Evolutionary conservation across 2,329 filamentous ascomycete species (phyloP).

Genomic region (Seiridium unicorne): DNA sequence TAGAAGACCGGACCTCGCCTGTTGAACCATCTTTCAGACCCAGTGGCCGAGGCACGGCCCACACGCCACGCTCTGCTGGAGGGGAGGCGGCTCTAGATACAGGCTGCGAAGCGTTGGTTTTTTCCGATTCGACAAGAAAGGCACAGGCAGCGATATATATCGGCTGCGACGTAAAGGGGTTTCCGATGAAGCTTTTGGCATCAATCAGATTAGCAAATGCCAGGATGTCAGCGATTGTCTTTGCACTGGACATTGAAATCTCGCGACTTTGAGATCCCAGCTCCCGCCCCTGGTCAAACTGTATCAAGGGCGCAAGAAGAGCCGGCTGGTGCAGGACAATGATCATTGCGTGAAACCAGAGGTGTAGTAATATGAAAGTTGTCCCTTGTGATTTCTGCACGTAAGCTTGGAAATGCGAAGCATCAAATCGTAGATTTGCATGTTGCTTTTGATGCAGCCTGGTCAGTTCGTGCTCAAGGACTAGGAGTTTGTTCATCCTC

Average conservation of each 20-base stretch:
- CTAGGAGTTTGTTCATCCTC: constrained; percentile 66
- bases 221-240: constrained; percentile 86
- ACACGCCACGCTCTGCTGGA: constrained; percentile 23
- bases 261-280: constrained; percentile 79
- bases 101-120: constrained; percentile 65
- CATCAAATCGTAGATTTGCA: constrained; percentile 76
- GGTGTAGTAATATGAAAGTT: constrained; percentile 82
- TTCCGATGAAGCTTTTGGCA: constrained; percentile 81
- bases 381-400: constrained; percentile 78
- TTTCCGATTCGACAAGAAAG: constrained; percentile 75
- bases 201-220: constrained; percentile 85
- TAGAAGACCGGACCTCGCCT: constrained; percentile 38
- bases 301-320: constrained; percentile 72
- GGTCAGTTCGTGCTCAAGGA: constrained; percentile 81
- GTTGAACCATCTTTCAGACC: constrained; percentile 6
- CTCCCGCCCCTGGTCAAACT: constrained; percentile 59
- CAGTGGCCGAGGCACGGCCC: constrained; percentile 5
- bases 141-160: constrained; percentile 91
- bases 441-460: constrained; percentile 71
- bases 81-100: constrained; percentile 60
- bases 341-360: constrained; percentile 87
- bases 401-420: constrained; percentile 82
- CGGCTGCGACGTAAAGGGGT: constrained; percentile 85
- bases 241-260: constrained; percentile 82
- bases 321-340: constrained; percentile 84